phyloP scores from a whole-genome alignment of 2,329 filamentous ascomycete genomes.

The Claviceps quebecensis region DNA sequence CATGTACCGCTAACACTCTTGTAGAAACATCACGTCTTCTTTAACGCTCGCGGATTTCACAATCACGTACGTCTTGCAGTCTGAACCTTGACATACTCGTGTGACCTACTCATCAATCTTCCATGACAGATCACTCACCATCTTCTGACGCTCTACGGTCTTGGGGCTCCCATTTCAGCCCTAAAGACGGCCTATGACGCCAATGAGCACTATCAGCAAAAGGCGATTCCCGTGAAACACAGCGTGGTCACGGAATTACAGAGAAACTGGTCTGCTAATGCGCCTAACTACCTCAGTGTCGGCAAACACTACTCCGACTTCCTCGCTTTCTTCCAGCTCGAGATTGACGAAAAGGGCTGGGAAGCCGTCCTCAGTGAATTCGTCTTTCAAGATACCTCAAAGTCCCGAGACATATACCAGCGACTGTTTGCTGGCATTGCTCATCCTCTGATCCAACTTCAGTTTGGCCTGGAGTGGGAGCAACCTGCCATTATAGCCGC shows the following conservation, averaged over 20 bases:
- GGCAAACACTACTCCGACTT: constrained; percentile 55
- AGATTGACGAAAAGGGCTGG: constrained; percentile 52
- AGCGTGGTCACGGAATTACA: constrained; percentile 39
- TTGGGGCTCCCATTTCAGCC: constrained; percentile 47
- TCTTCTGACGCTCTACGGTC: constrained; percentile 60
- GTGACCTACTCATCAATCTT: neutral
- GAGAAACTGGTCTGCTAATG: constrained; percentile 35
- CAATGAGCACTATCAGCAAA: constrained; percentile 55
- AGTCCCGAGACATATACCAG: constrained; percentile 53
- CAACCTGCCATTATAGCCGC: constrained; percentile 73
- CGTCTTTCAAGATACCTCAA: constrained; percentile 51
- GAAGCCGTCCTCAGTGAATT: constrained; percentile 49
- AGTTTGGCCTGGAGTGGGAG: constrained; percentile 70
- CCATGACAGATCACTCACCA: constrained; percentile 50
- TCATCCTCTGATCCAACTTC: constrained; percentile 73
- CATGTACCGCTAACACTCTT: neutral
- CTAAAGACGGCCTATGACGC: constrained; percentile 51
- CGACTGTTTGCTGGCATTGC: constrained; percentile 56
- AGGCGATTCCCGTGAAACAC: constrained; percentile 30
- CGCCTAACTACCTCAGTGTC: constrained; percentile 47
- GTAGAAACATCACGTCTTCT: constrained; percentile 58
- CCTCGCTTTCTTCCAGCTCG: constrained; percentile 58
- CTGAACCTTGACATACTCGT: no score
- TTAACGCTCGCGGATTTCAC: constrained; percentile 62
- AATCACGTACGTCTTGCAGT: constrained; percentile 47